Evolutionary conservation across 2,329 filamentous ascomycete species (phyloP).

Genomic region (Aspergillus proliferans): DNA sequence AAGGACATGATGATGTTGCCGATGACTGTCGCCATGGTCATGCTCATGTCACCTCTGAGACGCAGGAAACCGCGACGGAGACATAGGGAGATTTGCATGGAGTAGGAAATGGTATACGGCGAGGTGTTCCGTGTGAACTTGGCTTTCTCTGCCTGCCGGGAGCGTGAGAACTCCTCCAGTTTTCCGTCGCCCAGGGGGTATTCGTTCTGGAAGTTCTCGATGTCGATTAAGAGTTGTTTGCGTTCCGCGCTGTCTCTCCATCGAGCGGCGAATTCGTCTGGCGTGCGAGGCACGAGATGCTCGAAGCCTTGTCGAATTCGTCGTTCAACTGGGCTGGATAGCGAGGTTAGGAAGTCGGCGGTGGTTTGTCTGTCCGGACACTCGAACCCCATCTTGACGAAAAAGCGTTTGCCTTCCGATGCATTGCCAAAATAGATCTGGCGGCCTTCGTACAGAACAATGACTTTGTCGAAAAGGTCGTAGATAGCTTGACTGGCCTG

Average conservation of each 20-base stretch:
- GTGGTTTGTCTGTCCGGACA: conserved; percentile 63
- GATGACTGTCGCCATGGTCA: conserved; percentile 58
- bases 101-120: conserved; percentile 73
- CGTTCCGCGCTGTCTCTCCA: conserved; percentile 51
- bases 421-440: conserved; percentile 69
- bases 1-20: conserved; percentile 69
- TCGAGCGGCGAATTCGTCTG: conserved; percentile 58
- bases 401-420: conserved; percentile 54
- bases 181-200: conserved; percentile 31
- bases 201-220: conserved; percentile 33
- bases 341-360: conserved; percentile 62
- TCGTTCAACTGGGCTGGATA: conserved; percentile 59
- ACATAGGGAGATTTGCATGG: conserved; percentile 69
- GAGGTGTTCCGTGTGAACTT: conserved; percentile 54
- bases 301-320: conserved; percentile 53
- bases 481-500: conserved; percentile 41
- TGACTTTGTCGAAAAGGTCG: conserved; percentile 62
- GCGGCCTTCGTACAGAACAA: conserved; percentile 65
- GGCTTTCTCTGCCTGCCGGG: conserved; percentile 35
- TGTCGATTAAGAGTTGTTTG: conserved; percentile 31
- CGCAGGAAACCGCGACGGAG: conserved; percentile 72
- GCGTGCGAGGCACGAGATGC: conserved; percentile 56
- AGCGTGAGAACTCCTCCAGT: conserved; percentile 30
- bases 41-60: conserved; percentile 64
- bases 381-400: conserved; percentile 62